These are phyloP conservation scores for Pleodorina starrii DNA, from an alignment of 139 green algal genomes.

Conservation along the genomic window DNA sequence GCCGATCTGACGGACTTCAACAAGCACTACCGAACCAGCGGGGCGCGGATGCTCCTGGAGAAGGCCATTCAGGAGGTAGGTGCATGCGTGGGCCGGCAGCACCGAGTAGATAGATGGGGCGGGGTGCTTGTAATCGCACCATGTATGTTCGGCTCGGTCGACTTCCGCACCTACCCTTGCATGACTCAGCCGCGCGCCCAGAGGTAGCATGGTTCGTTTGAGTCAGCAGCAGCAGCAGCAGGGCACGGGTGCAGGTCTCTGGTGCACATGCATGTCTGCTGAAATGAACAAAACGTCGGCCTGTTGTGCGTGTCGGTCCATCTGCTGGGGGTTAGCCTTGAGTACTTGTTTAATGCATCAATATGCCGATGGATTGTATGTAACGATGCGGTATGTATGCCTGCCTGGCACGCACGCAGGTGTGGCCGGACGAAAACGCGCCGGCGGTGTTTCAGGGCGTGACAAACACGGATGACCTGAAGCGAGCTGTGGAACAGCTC, in stretches of 20 bases:
- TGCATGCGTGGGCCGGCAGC: too few relatives aligned
- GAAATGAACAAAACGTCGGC: neutral
- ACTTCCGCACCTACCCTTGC: neutral
- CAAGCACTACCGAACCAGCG: neutral
- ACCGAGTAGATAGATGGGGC: neutral
- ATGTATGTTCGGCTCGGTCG: neutral
- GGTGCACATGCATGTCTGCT: neutral
- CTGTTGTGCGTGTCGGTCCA: neutral
- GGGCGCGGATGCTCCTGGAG: neutral
- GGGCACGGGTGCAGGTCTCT: neutral
- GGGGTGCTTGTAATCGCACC: neutral
- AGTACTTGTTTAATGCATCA: neutral
- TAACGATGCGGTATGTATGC: neutral
- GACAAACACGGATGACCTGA: neutral
- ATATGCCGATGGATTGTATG: neutral
- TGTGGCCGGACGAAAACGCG: neutral
- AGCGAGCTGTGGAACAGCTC: neutral
- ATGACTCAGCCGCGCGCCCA: neutral
- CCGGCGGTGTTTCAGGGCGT: neutral
- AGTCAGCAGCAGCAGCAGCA: too few relatives aligned
- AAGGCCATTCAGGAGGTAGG: neutral
- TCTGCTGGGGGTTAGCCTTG: neutral
- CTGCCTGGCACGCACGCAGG: neutral
- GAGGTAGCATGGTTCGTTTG: too few relatives aligned
- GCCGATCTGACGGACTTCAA: conserved; percentile 19